Conservation (phyloP, 208 protist genomes). For the Leishmania guyanensis region DNA sequence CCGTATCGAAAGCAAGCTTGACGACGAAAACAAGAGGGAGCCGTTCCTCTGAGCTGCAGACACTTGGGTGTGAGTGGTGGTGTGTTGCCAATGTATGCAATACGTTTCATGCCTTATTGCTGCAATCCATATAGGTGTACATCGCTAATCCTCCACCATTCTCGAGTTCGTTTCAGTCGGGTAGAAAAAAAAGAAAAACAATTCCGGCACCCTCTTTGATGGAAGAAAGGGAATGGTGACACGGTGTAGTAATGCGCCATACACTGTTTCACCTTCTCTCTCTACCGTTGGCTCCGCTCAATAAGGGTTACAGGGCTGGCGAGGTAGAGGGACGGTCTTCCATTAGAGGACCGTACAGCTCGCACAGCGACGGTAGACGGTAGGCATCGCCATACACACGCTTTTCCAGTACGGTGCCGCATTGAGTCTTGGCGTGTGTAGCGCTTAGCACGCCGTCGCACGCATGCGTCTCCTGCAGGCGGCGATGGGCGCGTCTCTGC, state of each 20-base stretch:
- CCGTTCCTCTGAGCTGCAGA: not conserved
- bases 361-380: constrained; percentile 58
- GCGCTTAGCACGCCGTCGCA: constrained; percentile 24
- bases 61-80: not conserved
- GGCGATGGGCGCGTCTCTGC: constrained; percentile 43
- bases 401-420: constrained; percentile 57
- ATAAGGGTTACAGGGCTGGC: not conserved
- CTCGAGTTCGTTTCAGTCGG: not conserved
- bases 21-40: not conserved
- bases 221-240: not conserved
- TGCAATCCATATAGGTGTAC: not conserved
- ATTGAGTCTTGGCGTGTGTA: constrained; percentile 27
- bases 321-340: constrained; percentile 11
- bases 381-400: constrained; percentile 51
- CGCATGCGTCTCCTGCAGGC: constrained; percentile 36
- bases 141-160: not conserved
- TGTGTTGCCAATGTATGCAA: not conserved
- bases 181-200: not conserved
- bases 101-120: not conserved
- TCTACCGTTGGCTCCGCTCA: not conserved
- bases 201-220: not conserved
- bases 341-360: constrained; percentile 53
- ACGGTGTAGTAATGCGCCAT: not conserved
- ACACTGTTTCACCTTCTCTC: not conserved
- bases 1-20: not conserved